Evolutionary conservation across 106 monocot species (phyloP), one percentile per base, ranked within the genome.

Genomic region (Iris macrosiphon): DNA sequence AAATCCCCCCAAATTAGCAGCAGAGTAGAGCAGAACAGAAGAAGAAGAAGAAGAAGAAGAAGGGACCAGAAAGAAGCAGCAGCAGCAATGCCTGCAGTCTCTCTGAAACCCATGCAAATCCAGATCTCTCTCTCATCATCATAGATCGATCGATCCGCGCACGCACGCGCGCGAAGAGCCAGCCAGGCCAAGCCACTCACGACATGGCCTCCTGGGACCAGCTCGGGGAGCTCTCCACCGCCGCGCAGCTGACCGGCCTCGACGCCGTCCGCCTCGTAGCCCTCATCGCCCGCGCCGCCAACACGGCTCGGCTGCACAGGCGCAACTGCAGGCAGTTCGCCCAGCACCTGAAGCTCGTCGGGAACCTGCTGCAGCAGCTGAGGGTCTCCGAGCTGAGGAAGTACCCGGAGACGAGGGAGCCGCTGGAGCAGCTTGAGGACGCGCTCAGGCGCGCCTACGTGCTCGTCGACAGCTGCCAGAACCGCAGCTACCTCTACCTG

Each of bases 361-460:
- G 65, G 0, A 84, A 79, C 48, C 63, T 89, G 26, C 53, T 79
- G 41, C 64, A 71, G 33, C 78, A 82, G 69, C 79, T 88, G 32
- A 79, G 70, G 69, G 63, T 79, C 47, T 79, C 87, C 0, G 81
- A 88, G 75, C 68, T 88, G 24, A 88, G 75, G 65, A 72, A 50
- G 69, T 75, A 88, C 45, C 74, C 81, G 9, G 87, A 82, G 62
- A 88, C 78, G 0, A 53, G 87, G 31, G 82, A 82, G 53, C 82
- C 87, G 0, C 49, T 88, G 57, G 82, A 82, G 68, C 75, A 82
- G 68, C 66, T 88, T 19, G 87, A 88, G 61, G 87, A 88, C 43
- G 71, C 82, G 0, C 62, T 88, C 7, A 58, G 87, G 41, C 61
- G 82, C 22, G 58, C 87, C 1, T 82, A 82, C 19, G 34, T 88